A percentile compares a stretch with the other conserved stretches of the same genome.
Evolutionary conservation across 2,329 filamentous ascomycete species (phyloP).

Genomic region (Beauveria brongniartii): DNA sequence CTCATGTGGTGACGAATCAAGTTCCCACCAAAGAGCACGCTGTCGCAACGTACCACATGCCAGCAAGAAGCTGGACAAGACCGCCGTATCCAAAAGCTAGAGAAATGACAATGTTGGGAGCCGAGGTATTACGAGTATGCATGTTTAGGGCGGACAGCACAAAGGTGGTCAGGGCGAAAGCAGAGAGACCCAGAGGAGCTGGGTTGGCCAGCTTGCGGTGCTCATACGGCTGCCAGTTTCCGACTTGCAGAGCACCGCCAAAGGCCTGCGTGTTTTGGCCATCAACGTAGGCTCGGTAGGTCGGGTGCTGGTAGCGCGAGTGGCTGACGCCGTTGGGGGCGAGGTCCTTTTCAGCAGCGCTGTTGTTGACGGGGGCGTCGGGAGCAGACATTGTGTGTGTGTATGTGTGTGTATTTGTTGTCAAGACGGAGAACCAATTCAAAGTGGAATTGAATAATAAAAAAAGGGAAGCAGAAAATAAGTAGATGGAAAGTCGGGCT

Average conservation of each 20-base stretch:
- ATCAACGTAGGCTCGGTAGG: not conserved
- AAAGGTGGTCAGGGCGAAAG: slow-evolving; percentile 78
- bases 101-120: slow-evolving; percentile 59
- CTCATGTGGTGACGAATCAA: too few relatives aligned
- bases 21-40: too few relatives aligned
- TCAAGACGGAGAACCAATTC: not conserved
- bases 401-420: not conserved
- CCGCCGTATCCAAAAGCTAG: slow-evolving; percentile 70
- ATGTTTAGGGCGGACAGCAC: slow-evolving; percentile 70
- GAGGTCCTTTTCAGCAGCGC: slow-evolving; percentile 15
- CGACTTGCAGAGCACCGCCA: slow-evolving; percentile 67
- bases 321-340: slow-evolving; percentile 12
- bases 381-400: not conserved
- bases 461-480: too few relatives aligned
- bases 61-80: slow-evolving; percentile 68
- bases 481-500: not conserved
- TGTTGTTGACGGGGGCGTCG: slow-evolving; percentile 1
- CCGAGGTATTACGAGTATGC: slow-evolving; percentile 48
- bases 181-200: slow-evolving; percentile 65
- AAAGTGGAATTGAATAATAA: too few relatives aligned
- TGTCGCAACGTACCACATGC: slow-evolving; percentile 67
- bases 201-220: slow-evolving; percentile 73
- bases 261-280: slow-evolving; percentile 39
- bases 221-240: slow-evolving; percentile 53
- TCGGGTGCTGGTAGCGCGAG: slow-evolving; percentile 9